Evolutionary conservation across 2,329 filamentous ascomycete genomes (phyloP), one percentile per base, ranked within the genome.

Genomic region (Bipolaris oryzae): DNA sequence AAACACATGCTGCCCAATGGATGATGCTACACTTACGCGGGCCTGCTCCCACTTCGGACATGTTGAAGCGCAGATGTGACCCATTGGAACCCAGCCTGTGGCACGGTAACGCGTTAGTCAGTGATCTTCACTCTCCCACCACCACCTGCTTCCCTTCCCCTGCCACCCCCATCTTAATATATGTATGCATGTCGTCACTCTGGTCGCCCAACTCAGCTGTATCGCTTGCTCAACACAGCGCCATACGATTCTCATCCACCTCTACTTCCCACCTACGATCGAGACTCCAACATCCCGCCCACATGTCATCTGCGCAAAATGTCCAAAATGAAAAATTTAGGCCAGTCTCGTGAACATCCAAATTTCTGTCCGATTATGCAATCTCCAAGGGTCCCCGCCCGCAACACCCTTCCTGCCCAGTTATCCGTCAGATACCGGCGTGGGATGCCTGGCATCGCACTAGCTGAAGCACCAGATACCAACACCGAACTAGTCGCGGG

Each of bases 301-400:
- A 21, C 9, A 39, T 20, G 37, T 38, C 48, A 44, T 39, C n/a
- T 41, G 18, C 31, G 49, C 47, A 38, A 43, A 16, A 23, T 18
- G 31, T 23, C 34, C 23, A 41, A 16, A 43, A 47, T 35, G 37
- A 39, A 25, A 43, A 47, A 35, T 31, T 13, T 13, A 35, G 44
- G 21, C 28, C 16, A 47, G 49, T 57, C 48, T 37, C 47, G 47
- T 50, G 42, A 25, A 53, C 49, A 39, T n/a, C 38, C 13, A 48
- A 44, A 41, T 51, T 54, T 57, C 42, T 37, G 31, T 25, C 33
- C 33, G 11, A 54, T 51, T 47, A 60, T 54, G 42, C 54, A 50
- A n/a, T 21, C 25, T 52, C 28, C 47, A 20, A 38, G 21, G 41
- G 18, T 33, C 31, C 31, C 44, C 28, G 49, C 23, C 44, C 35